Percentiles rank a stretch among this genome's conserved stretches.
These are phyloP conservation scores for Murraya koenigii DNA, from an alignment of 345 rosid genomes.

Conservation along the genomic window DNA sequence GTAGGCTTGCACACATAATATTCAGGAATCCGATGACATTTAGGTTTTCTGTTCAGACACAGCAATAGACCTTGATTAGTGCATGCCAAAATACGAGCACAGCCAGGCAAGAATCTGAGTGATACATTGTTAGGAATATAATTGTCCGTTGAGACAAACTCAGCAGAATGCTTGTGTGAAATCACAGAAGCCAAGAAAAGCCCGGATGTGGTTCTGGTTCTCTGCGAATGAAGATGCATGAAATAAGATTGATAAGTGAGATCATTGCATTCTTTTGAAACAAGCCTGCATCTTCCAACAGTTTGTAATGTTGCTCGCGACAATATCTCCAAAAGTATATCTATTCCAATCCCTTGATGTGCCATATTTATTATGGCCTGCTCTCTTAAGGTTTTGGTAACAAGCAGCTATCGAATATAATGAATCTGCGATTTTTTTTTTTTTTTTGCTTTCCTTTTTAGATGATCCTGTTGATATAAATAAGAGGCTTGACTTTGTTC, in stretches of 20 bases:
- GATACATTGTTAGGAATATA: background rate
- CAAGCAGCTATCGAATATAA: background rate
- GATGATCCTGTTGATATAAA: background rate
- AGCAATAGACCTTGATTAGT: slow-evolving; percentile 8
- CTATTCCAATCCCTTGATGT: background rate
- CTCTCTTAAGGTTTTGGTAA: too few relatives aligned
- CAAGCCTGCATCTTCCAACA: background rate
- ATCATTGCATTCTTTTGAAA: slow-evolving; percentile 1
- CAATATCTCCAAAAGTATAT: slow-evolving; percentile 11
- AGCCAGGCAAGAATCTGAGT: slow-evolving; percentile 6
- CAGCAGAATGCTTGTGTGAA: background rate
- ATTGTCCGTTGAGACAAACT: background rate
- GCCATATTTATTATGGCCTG: background rate
- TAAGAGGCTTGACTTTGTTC: background rate
- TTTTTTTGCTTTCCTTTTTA: too few relatives aligned
- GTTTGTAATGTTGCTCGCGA: slow-evolving; percentile 2
- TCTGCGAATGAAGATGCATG: background rate
- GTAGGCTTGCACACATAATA: slow-evolving; percentile 33
- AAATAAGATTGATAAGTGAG: slow-evolving; percentile 19
- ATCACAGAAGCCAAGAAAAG: background rate
- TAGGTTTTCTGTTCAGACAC: background rate
- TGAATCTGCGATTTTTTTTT: background rate
- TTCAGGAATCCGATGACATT: background rate
- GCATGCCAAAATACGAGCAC: background rate
- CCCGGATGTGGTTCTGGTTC: slow-evolving; percentile 11